Conservation (phyloP, 306 rosid species). For the Abrus precatorius region DNA sequence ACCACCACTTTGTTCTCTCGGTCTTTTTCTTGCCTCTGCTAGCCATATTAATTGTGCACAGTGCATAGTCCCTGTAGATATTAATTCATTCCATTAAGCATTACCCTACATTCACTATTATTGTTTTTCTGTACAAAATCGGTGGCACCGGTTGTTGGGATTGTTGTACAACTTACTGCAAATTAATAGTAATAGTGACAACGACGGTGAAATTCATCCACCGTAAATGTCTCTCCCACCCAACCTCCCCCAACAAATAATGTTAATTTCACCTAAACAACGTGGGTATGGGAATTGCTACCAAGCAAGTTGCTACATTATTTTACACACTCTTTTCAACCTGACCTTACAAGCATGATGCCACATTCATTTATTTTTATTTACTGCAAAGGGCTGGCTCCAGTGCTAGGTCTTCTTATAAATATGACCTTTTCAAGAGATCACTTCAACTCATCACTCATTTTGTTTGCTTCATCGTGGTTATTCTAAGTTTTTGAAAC, state of each 20-base stretch:
- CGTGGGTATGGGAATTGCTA: too few relatives aligned
- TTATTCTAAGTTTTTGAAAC: neutral
- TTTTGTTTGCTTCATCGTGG: neutral
- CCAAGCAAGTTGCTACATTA: too few relatives aligned
- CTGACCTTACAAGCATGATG: too few relatives aligned
- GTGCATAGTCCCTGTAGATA: neutral
- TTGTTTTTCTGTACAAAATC: constrained; percentile 10
- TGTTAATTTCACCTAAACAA: constrained; percentile 25
- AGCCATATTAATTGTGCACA: constrained; percentile 35
- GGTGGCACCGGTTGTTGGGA: constrained; percentile 37
- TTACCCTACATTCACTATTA: constrained; percentile 31
- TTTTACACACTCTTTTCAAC: too few relatives aligned
- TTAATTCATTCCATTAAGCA: constrained; percentile 1
- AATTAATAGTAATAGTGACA: constrained; percentile 30
- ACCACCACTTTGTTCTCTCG: constrained; percentile 19
- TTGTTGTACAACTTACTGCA: constrained; percentile 29
- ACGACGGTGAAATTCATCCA: constrained; percentile 17
- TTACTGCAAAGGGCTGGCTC: neutral
- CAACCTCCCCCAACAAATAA: constrained; percentile 11
- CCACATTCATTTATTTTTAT: neutral
- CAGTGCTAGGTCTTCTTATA: neutral
- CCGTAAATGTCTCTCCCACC: constrained; percentile 36
- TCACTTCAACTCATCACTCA: constrained; percentile 1
- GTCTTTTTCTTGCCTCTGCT: constrained; percentile 40
- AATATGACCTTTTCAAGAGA: neutral